These are phyloP conservation scores for Saturnispora saitoi DNA, from an alignment of 805 yeast genomes.

Conservation along the genomic window DNA sequence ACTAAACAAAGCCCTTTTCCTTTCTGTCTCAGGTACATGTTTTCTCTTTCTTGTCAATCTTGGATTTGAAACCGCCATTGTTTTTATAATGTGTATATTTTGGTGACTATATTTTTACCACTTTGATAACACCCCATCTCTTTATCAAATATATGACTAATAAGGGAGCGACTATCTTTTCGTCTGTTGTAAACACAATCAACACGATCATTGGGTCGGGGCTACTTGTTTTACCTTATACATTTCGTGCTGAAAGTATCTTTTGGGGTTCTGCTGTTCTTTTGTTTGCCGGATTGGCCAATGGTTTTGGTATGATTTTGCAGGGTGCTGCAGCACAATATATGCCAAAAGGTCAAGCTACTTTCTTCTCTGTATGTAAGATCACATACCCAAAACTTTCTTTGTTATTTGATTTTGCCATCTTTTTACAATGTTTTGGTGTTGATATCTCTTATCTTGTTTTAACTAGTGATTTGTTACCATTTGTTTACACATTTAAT, in stretches of 20 bases:
- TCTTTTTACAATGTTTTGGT: constrained; percentile 73
- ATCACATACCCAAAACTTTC: constrained; percentile 65
- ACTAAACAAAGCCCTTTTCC: constrained; percentile 35
- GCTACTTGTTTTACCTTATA: constrained; percentile 64
- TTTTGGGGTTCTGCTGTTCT: constrained; percentile 48
- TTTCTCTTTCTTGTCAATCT: constrained; percentile 27
- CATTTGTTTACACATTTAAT: constrained; percentile 38
- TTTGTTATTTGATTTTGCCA: constrained; percentile 65
- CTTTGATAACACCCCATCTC: neutral
- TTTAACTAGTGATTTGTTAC: constrained; percentile 70
- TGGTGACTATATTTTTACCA: neutral
- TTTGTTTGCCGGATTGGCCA: constrained; percentile 53
- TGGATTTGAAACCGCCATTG: neutral
- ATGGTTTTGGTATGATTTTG: constrained; percentile 59
- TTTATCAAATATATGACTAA: neutral
- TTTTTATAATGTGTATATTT: neutral
- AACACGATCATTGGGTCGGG: constrained; percentile 83
- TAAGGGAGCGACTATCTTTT: constrained; percentile 41
- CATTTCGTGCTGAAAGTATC: constrained; percentile 61
- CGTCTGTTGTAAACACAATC: constrained; percentile 58
- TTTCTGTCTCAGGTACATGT: constrained; percentile 29
- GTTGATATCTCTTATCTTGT: constrained; percentile 65
- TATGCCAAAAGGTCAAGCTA: constrained; percentile 51
- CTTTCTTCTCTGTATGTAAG: constrained; percentile 63
- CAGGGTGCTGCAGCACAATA: constrained; percentile 52